phyloP scores from a whole-genome alignment of 331 rosid species.

The Prunus yedoensis region DNA sequence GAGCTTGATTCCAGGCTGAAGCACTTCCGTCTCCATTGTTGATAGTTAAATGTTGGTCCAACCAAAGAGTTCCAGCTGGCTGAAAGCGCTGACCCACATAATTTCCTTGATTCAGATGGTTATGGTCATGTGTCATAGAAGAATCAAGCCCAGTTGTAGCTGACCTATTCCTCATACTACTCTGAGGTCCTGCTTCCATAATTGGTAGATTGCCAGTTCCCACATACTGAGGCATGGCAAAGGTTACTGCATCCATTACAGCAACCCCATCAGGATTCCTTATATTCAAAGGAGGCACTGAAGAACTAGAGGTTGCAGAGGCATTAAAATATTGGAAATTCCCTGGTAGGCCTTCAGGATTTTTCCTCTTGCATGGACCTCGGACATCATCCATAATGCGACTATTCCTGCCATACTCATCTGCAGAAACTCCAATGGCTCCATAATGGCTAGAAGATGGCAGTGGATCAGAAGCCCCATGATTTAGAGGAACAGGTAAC shows the following conservation, averaged over 20 bases:
- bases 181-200: constrained; percentile 64
- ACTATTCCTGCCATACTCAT: constrained; percentile 56
- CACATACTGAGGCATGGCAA: constrained; percentile 47
- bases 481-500: constrained; percentile 57
- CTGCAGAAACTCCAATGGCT: constrained; percentile 53
- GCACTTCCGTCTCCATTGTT: constrained; percentile 53
- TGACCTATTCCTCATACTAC: constrained; percentile 53
- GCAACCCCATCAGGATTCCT: constrained; percentile 67
- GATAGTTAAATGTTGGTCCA: constrained; percentile 63
- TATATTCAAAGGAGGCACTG: constrained; percentile 52
- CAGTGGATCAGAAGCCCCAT: constrained; percentile 49
- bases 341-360: constrained; percentile 62
- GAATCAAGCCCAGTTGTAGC: constrained; percentile 53
- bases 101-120: constrained; percentile 62
- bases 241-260: constrained; percentile 54
- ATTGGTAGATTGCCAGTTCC: constrained; percentile 49
- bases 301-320: constrained; percentile 59
- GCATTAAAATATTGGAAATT: constrained; percentile 56
- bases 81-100: constrained; percentile 76
- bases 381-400: constrained; percentile 66
- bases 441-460: constrained; percentile 65
- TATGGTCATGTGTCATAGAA: constrained; percentile 63
- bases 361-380: constrained; percentile 82
- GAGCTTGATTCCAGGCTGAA: constrained; percentile 69
- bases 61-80: constrained; percentile 70